Conservation (phyloP, 352 stramenopile species). For the Phytophthora litchii region DNA sequence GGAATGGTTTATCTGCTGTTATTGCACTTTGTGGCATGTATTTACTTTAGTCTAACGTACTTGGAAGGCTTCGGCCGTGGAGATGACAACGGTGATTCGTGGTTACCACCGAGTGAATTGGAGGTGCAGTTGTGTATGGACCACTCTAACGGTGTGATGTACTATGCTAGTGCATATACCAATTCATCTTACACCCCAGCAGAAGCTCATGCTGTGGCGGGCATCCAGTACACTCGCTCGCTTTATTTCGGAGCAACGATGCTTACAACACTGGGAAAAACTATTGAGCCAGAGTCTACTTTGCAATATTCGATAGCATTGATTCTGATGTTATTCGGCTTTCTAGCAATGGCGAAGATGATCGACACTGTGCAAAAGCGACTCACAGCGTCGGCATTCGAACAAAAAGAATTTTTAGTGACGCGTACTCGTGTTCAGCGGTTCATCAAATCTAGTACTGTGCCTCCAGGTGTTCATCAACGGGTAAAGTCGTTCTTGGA, state of each 20-base stretch:
- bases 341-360: conserved; percentile 42
- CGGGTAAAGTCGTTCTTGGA: conserved; percentile 67
- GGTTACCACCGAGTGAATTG: conserved; percentile 34
- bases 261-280: conserved; percentile 52
- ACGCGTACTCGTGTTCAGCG: conserved; percentile 55
- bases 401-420: conserved; percentile 69
- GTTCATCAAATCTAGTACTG: conserved; percentile 57
- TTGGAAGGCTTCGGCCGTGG: conserved; percentile 36
- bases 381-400: conserved; percentile 51
- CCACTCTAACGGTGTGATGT: not conserved
- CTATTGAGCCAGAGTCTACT: conserved; percentile 38
- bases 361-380: conserved; percentile 56
- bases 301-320: conserved; percentile 42
- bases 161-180: not conserved
- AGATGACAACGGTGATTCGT: conserved; percentile 7
- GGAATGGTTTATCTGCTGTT: conserved; percentile 25
- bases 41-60: conserved; percentile 44
- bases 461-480: conserved; percentile 47
- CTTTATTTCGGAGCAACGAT: conserved; percentile 53
- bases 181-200: conserved; percentile 16
- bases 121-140: conserved; percentile 4
- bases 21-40: conserved; percentile 39
- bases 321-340: conserved; percentile 51
- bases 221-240: conserved; percentile 42
- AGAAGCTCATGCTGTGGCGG: conserved; percentile 10